Evolutionary conservation across 495 filamentous ascomycete species (phyloP).

Genomic region (Penicillium verhagenii): DNA sequence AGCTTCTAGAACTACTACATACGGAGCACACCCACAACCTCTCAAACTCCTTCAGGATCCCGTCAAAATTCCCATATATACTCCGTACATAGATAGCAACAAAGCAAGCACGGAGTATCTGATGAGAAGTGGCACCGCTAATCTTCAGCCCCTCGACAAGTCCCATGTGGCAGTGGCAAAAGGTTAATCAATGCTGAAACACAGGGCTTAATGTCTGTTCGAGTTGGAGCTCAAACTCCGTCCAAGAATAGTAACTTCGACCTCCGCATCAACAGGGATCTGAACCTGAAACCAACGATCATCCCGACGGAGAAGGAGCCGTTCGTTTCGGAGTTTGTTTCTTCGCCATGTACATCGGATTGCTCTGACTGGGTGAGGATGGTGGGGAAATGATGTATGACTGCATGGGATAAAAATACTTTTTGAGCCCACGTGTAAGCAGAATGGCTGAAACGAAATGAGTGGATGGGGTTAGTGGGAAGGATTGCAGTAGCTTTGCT

Average conservation of each 20-base stretch:
- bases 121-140: no score
- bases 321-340: conserved; percentile 11
- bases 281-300: conserved; percentile 18
- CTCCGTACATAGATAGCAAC: neutral
- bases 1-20: no score
- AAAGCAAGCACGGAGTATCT: neutral
- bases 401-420: conserved; percentile 9
- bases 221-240: neutral
- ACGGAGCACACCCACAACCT: no score
- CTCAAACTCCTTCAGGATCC: no score
- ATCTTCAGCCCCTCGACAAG: neutral
- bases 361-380: neutral
- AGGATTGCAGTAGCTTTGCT: conserved; percentile 9
- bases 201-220: neutral
- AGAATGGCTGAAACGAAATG: conserved; percentile 13
- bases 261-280: neutral
- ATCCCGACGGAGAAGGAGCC: conserved; percentile 9
- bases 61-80: no score
- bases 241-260: neutral
- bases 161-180: neutral
- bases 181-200: neutral
- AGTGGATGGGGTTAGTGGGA: neutral
- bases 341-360: conserved; percentile 4
- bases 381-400: neutral
- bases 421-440: conserved; percentile 17